Conservation (phyloP, 1,139 yeast genomes). For the Magnusiomyces suaveolens region DNA sequence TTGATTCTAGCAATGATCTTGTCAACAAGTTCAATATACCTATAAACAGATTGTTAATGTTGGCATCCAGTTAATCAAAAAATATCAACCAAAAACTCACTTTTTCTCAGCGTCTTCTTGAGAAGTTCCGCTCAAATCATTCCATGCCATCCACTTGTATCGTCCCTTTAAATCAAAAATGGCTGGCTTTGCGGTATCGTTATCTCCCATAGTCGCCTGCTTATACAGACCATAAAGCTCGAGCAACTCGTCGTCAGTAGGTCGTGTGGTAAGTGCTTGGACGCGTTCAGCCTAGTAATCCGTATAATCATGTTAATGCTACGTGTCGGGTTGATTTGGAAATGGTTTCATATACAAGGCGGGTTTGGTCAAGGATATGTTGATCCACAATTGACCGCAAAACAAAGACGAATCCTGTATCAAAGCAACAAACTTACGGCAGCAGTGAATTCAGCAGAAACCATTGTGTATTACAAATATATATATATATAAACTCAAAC, state of each 20-base stretch:
- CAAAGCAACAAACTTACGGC: constrained; percentile 19
- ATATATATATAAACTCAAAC: too few relatives aligned
- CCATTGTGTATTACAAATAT: constrained; percentile 17
- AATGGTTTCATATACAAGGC: too few relatives aligned
- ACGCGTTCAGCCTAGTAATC: constrained; percentile 67
- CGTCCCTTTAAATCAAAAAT: constrained; percentile 88
- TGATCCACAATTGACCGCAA: background rate
- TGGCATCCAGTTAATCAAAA: background rate
- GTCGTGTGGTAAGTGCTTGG: constrained; percentile 63
- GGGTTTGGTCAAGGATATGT: too few relatives aligned
- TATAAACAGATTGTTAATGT: background rate
- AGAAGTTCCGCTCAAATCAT: constrained; percentile 69
- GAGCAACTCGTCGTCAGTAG: constrained; percentile 78
- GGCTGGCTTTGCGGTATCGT: constrained; percentile 74
- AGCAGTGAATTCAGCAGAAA: constrained; percentile 23
- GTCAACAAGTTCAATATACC: constrained; percentile 64
- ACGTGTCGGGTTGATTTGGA: too few relatives aligned
- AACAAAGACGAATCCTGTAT: background rate
- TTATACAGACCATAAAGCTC: constrained; percentile 76
- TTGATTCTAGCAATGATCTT: constrained; percentile 42
- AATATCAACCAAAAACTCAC: constrained; percentile 12
- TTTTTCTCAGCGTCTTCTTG: constrained; percentile 86
- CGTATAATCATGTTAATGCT: too few relatives aligned
- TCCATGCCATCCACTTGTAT: constrained; percentile 98
- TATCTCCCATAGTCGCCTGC: constrained; percentile 96